Percentiles rank a stretch among this genome's conserved stretches.
Evolutionary conservation across 768 basidiomycete genomes (phyloP).

Genomic region (Lactarius indigo): DNA sequence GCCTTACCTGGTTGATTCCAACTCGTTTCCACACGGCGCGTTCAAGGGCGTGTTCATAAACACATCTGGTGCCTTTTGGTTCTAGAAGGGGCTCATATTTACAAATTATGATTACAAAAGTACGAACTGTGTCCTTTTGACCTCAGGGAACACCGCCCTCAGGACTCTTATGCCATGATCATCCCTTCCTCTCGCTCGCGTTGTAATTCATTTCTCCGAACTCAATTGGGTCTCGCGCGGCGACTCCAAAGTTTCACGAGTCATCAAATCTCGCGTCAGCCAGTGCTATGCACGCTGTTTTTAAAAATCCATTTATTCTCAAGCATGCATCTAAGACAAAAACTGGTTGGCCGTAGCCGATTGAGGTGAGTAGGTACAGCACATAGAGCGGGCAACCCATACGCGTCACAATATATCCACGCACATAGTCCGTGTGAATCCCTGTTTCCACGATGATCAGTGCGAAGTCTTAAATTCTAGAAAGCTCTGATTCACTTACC

Average conservation of each 20-base stretch:
- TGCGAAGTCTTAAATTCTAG: neutral
- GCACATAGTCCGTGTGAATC: neutral
- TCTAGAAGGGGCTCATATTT: neutral
- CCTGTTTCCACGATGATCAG: neutral
- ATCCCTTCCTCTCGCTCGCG: neutral
- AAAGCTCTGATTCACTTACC: neutral
- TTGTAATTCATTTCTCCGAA: neutral
- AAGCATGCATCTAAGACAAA: too few species aligned
- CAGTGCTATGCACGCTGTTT: neutral
- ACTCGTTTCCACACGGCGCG: neutral
- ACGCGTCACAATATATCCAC: too few species aligned
- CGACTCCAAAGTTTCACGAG: neutral
- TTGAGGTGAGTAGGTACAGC: too few species aligned
- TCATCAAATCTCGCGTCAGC: neutral
- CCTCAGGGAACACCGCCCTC: too few species aligned
- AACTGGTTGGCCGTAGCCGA: too few species aligned
- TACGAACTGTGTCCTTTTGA: neutral
- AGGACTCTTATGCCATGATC: too few species aligned
- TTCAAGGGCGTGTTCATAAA: neutral
- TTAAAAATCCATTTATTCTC: too few species aligned
- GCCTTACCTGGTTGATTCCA: neutral
- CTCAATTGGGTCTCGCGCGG: too few species aligned
- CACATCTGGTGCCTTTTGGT: neutral
- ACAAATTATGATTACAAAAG: neutral
- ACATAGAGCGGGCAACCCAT: too few species aligned